A percentile compares a stretch with the other conserved stretches of the same genome.
These are phyloP conservation scores for Melastoma malabathricum DNA, from an alignment of 345 rosid species.

Conservation along the genomic window DNA sequence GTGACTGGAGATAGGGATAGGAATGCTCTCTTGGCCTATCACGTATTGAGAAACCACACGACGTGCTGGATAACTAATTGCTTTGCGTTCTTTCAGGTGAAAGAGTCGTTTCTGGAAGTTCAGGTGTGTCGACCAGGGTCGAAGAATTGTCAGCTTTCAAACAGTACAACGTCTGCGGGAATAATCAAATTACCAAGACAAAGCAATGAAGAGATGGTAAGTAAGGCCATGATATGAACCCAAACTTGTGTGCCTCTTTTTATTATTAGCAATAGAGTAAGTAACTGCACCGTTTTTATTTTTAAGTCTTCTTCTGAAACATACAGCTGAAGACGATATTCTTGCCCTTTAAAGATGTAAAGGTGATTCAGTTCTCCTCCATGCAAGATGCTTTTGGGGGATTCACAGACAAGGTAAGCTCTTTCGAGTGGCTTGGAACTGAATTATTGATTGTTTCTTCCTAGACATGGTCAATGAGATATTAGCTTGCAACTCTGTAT, in stretches of 20 bases:
- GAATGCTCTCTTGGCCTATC: neutral
- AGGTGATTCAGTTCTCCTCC: constrained; percentile 79
- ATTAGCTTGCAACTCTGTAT: constrained; percentile 5
- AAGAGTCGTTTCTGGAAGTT: constrained; percentile 87
- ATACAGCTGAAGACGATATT: constrained; percentile 56
- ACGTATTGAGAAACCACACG: neutral
- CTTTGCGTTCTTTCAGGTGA: constrained; percentile 41
- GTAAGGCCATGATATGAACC: constrained; percentile 1
- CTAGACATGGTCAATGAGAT: neutral
- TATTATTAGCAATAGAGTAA: neutral
- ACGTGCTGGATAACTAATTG: neutral
- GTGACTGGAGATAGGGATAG: constrained; percentile 20
- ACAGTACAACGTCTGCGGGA: constrained; percentile 32
- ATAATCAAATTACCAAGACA: constrained; percentile 59
- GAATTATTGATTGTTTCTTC: neutral
- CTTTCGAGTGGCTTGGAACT: neutral
- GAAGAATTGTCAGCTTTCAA: constrained; percentile 40
- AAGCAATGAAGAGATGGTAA: constrained; percentile 80
- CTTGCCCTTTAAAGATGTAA: constrained; percentile 59
- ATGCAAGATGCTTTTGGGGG: constrained; percentile 75
- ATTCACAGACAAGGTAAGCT: constrained; percentile 63
- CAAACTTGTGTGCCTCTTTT: neutral
- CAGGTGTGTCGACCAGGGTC: constrained; percentile 71
- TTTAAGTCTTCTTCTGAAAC: neutral
- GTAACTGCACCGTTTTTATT: neutral